Evolutionary conservation across 352 stramenopile genomes (phyloP).

Genomic region (Pythium guiyangense): DNA sequence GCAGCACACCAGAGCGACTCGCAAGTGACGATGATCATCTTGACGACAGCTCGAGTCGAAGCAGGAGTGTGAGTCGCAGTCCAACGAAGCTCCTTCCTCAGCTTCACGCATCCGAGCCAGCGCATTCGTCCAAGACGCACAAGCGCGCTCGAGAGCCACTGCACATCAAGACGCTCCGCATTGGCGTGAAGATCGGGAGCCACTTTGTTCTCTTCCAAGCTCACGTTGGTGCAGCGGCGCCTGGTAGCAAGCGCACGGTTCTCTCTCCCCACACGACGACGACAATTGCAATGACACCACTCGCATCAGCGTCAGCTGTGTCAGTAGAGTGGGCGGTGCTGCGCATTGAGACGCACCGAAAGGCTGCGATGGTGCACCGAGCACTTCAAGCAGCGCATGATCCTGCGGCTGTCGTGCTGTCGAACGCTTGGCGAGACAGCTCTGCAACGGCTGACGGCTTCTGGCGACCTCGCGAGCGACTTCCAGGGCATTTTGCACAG

Average conservation of each 20-base stretch:
- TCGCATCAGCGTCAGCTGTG: not conserved
- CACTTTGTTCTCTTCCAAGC: constrained; percentile 29
- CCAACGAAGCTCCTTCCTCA: not conserved
- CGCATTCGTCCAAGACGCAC: too few relatives aligned
- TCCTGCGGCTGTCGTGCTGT: not conserved
- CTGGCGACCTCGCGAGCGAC: constrained; percentile 4
- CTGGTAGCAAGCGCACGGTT: not conserved
- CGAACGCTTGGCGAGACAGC: not conserved
- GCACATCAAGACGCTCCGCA: not conserved
- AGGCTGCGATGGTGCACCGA: not conserved
- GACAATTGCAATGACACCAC: not conserved
- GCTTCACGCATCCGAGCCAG: not conserved
- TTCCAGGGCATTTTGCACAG: not conserved
- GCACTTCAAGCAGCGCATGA: not conserved
- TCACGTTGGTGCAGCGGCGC: constrained; percentile 2
- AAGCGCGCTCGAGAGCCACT: too few relatives aligned
- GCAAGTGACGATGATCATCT: too few relatives aligned
- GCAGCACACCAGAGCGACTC: too few relatives aligned
- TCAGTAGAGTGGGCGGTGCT: constrained; percentile 7
- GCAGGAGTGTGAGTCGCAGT: not conserved
- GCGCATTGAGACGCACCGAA: constrained; percentile 5
- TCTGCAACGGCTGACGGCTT: not conserved
- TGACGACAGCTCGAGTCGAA: not conserved
- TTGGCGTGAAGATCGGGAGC: constrained; percentile 27
- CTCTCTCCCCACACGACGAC: too few relatives aligned